Conservation (phyloP, 2,329 filamentous ascomycete genomes). For the Thielaviopsis ethacetica region DNA sequence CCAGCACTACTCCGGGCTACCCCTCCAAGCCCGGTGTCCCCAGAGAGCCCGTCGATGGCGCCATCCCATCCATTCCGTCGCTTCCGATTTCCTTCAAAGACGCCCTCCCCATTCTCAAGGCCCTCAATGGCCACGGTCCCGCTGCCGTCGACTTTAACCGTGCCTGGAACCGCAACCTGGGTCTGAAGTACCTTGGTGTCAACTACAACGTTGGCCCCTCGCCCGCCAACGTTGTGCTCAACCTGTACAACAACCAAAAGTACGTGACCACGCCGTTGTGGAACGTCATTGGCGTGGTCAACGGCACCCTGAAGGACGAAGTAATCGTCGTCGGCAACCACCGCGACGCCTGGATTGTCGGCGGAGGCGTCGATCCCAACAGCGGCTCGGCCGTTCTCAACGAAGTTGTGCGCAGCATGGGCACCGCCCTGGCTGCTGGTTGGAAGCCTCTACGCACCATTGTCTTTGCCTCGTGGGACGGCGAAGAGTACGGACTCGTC, state of each 20-base stretch:
- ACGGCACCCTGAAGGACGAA: slow-evolving; percentile 70
- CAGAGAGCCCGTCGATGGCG: slow-evolving; percentile 50
- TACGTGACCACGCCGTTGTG: slow-evolving; percentile 71
- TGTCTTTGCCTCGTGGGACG: slow-evolving; percentile 73
- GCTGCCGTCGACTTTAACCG: slow-evolving; percentile 56
- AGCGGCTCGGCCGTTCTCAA: slow-evolving; percentile 66
- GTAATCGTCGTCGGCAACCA: slow-evolving; percentile 87
- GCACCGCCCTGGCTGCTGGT: slow-evolving; percentile 45
- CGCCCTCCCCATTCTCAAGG: slow-evolving; percentile 71
- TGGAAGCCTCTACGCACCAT: slow-evolving; percentile 62
- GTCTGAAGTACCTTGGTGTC: slow-evolving; percentile 64
- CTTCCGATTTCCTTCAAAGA: slow-evolving; percentile 81
- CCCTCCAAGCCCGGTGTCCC: slow-evolving; percentile 81
- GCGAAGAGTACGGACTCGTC: slow-evolving; percentile 71
- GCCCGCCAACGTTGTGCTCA: slow-evolving; percentile 52
- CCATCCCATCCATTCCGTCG: slow-evolving; percentile 74
- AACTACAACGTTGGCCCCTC: slow-evolving; percentile 75
- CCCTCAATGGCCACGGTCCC: slow-evolving; percentile 77
- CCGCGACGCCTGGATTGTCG: slow-evolving; percentile 75
- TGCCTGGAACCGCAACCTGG: slow-evolving; percentile 53
- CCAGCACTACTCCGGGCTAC: slow-evolving; percentile 71
- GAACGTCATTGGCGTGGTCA: slow-evolving; percentile 87
- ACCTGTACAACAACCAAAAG: slow-evolving; percentile 63
- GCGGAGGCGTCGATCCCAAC: slow-evolving; percentile 72
- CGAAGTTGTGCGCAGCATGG: slow-evolving; percentile 62